phyloP scores from a whole-genome alignment of 73 alveolate species.

The Paramecium sonneborni region DNA sequence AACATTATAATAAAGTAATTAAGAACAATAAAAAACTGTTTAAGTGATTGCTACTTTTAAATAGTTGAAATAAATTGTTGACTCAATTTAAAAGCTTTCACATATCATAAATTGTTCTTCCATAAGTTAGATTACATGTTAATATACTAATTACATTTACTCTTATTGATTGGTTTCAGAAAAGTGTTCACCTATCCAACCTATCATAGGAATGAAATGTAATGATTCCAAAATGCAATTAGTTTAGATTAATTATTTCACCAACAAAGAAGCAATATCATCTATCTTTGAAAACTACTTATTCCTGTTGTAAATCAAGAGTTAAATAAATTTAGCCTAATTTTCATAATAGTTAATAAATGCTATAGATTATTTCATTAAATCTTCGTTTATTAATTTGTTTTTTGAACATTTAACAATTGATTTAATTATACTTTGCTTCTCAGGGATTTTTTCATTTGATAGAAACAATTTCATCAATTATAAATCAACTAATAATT shows the following conservation, averaged over 20 bases:
- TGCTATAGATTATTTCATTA: background rate
- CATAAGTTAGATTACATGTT: background rate
- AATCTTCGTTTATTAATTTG: background rate
- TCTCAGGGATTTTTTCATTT: background rate
- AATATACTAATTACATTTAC: background rate
- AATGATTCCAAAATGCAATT: background rate
- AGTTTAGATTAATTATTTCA: background rate
- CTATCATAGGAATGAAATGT: background rate
- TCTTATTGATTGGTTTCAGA: background rate
- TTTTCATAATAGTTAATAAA: background rate
- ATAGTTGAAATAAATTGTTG: background rate
- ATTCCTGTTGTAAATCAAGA: background rate
- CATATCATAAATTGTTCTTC: background rate
- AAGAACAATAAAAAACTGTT: background rate
- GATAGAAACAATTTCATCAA: background rate
- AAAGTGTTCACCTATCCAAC: background rate
- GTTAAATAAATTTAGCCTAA: background rate
- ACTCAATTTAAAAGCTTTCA: background rate
- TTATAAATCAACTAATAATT: background rate
- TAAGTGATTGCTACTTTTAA: background rate
- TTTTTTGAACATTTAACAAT: background rate
- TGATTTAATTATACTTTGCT: background rate
- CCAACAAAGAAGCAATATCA: background rate
- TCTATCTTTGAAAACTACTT: background rate
- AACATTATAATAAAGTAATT: background rate